Evolutionary conservation across 345 rosid genomes (phyloP).

Genomic region (Carallia brachiata): DNA sequence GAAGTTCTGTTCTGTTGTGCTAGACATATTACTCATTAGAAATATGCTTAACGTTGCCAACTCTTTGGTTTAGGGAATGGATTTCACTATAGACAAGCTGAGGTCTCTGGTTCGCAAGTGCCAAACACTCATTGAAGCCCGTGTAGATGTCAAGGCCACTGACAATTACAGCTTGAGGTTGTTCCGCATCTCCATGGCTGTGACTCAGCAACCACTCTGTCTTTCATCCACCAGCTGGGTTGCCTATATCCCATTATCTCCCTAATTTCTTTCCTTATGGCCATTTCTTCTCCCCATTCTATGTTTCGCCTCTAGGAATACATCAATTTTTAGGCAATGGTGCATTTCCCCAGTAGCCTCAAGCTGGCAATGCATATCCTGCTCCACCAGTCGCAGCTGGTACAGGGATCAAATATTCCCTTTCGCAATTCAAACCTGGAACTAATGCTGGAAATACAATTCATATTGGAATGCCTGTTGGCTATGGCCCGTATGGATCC

Average conservation of each 20-base stretch:
- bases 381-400: slow-evolving; percentile 62
- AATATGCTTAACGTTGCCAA: too few species aligned
- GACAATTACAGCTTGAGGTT: slow-evolving; percentile 80
- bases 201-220: slow-evolving; percentile 80
- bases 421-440: slow-evolving; percentile 85
- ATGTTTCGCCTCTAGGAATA: slow-evolving; percentile 66
- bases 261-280: slow-evolving; percentile 84
- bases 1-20: neutral
- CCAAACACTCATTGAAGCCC: slow-evolving; percentile 89
- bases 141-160: slow-evolving; percentile 96
- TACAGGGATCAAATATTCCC: slow-evolving; percentile 67
- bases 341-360: slow-evolving; percentile 81
- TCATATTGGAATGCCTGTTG: slow-evolving; percentile 71
- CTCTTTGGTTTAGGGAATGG: slow-evolving; percentile 62
- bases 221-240: slow-evolving; percentile 80
- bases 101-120: slow-evolving; percentile 95
- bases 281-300: slow-evolving; percentile 69
- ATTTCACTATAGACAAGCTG: slow-evolving; percentile 86
- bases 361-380: slow-evolving; percentile 66
- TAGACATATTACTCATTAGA: neutral
- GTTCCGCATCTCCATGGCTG: slow-evolving; percentile 81
- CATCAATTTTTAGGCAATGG: slow-evolving; percentile 80
- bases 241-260: slow-evolving; percentile 78
- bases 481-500: slow-evolving; percentile 75
- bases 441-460: slow-evolving; percentile 56